Evolutionary conservation across 2,329 filamentous ascomycete genomes (phyloP).

Genomic region (Gaeumannomyces sp.): DNA sequence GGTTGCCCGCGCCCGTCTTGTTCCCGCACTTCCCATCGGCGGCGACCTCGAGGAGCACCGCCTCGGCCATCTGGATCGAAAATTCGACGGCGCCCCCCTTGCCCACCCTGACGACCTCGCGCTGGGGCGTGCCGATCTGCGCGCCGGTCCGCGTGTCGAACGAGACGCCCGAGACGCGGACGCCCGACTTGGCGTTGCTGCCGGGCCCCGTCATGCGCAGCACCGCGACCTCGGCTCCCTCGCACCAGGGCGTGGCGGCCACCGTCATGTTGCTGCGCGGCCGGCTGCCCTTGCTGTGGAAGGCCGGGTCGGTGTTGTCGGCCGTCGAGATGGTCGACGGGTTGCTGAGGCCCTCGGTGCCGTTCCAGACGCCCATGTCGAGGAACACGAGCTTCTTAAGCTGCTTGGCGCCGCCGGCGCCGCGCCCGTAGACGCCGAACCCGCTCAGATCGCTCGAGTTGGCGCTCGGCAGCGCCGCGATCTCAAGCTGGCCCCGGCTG

Average conservation of each 20-base stretch:
- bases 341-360: slow-evolving; percentile 27
- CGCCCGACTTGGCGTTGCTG: slow-evolving; percentile 29
- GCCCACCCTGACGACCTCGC: slow-evolving; percentile 22
- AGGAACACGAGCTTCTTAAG: slow-evolving; percentile 28
- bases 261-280: slow-evolving; percentile 21
- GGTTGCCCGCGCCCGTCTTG: background rate
- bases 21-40: background rate
- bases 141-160: slow-evolving; percentile 24
- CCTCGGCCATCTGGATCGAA: slow-evolving; percentile 23
- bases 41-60: slow-evolving; percentile 24
- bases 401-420: slow-evolving; percentile 6
- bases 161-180: slow-evolving; percentile 24
- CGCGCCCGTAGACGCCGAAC: slow-evolving; percentile 23
- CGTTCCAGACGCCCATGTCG: slow-evolving; percentile 31
- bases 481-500: slow-evolving; percentile 10
- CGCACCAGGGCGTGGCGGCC: slow-evolving; percentile 23
- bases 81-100: slow-evolving; percentile 21
- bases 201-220: slow-evolving; percentile 25
- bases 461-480: slow-evolving; percentile 26
- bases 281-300: slow-evolving; percentile 23
- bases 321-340: slow-evolving; percentile 24
- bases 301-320: slow-evolving; percentile 19
- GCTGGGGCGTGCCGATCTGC: slow-evolving; percentile 15
- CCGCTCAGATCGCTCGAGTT: slow-evolving; percentile 28
- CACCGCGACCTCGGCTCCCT: slow-evolving; percentile 18